Evolutionary conservation across 2,329 filamentous ascomycete genomes (phyloP).

Genomic region (Knufia petricola): DNA sequence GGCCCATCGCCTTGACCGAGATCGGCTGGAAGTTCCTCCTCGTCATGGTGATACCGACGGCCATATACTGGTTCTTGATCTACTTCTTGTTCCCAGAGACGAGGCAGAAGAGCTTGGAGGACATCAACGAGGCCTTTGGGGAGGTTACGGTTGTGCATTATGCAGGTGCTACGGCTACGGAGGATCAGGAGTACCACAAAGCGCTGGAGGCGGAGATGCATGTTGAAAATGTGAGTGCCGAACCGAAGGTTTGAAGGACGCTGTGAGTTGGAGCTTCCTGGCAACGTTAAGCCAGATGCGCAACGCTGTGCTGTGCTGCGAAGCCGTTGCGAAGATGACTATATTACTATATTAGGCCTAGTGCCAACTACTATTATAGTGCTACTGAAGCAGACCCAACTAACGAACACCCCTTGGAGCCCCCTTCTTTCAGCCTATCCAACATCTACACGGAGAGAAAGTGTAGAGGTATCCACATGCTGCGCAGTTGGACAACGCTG

Average conservation of each 20-base stretch:
- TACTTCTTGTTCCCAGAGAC: conserved; percentile 32
- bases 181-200: conserved; percentile 22
- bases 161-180: conserved; percentile 24
- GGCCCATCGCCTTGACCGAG: conserved; percentile 26
- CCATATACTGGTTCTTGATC: conserved; percentile 26
- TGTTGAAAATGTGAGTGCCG: not conserved
- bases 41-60: conserved; percentile 28
- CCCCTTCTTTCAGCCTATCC: too few species aligned
- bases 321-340: too few species aligned
- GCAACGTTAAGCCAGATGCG: too few species aligned
- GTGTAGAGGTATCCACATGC: too few species aligned
- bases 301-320: too few species aligned
- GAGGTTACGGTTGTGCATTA: conserved; percentile 26
- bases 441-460: too few species aligned
- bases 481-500: too few species aligned
- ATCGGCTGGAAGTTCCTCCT: conserved; percentile 33
- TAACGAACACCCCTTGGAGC: too few species aligned
- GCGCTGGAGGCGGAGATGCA: conserved; percentile 7
- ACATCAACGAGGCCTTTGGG: conserved; percentile 30
- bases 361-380: too few species aligned
- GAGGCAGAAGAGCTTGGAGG: conserved; percentile 29
- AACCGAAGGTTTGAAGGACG: not conserved
- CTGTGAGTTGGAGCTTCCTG: too few species aligned
- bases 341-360: too few species aligned
- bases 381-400: too few species aligned